Evolutionary conservation across 2,329 filamentous ascomycete genomes (phyloP), one percentile per base, ranked within the genome.

Genomic region (Eutypa lata): DNA sequence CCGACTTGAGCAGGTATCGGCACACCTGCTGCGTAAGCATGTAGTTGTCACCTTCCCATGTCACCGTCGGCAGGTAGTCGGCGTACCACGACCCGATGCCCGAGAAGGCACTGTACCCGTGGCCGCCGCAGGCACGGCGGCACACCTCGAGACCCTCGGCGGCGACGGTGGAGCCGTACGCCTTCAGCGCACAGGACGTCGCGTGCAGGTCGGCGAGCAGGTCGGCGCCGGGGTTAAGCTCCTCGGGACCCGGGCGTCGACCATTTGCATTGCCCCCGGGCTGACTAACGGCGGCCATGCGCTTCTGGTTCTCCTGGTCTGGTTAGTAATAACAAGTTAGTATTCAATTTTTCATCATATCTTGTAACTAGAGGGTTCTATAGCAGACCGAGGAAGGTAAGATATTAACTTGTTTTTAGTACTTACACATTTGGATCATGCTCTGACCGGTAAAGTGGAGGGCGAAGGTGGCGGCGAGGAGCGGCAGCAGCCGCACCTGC

Each of bases 1-100:
- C 88, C 3, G 87, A 84, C 77, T 91, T 91, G 58, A 91, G 79
- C 45, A 91, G 80, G 64, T 91, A 91, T 53, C 87, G 81, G 2
- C 86, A 86, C 2, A 91, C 88, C 72, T 91, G 88, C 69, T 91
- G 88, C 10, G 87, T 89, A 54, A 91, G 76, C 88, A 91, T 90
- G 74, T 89, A 91, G 75, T 90, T 90, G 73, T 90, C 88, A 44
- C 88, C 88, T 67, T 91, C 88, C 84, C 86, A 89, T 10, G 87
- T 89, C 3, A 76, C 73, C 3, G 71, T 74, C n/a, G 89, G 87
- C 1, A 91, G 76, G 66, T 91, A 90, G 68, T 91, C 88, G 26
- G 87, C 79, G 62, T 90, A 91, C 80, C 83, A 89, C 18, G 80
- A 73, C 1, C 87, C 88, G 60, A 92, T 89, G n/a, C 89, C 89